Conservation (phyloP, 257 asterid genomes). For the Striga asiatica region DNA sequence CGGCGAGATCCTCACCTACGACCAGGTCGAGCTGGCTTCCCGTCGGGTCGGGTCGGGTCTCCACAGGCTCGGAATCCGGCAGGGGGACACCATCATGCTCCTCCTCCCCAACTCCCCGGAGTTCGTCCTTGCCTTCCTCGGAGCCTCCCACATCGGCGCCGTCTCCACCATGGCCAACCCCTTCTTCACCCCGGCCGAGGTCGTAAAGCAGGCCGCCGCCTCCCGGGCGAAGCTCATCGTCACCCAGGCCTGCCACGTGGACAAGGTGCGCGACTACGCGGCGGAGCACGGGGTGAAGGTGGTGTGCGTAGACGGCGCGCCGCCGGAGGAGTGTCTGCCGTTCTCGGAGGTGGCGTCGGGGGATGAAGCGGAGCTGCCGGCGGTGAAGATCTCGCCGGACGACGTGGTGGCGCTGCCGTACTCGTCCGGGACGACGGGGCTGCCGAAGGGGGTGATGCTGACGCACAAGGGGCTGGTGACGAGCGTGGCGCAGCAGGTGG, state of each 20-base stretch:
- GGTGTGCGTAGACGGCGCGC: conserved; percentile 34
- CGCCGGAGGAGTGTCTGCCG: conserved; percentile 24
- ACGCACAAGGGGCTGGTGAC: conserved; percentile 84
- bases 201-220: conserved; percentile 63
- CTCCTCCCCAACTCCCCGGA: conserved; percentile 77
- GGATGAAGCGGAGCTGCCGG: conserved; percentile 48
- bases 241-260: conserved; percentile 42
- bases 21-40: conserved; percentile 42
- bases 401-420: conserved; percentile 90
- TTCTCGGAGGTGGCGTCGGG: conserved; percentile 42
- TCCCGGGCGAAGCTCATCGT: conserved; percentile 48
- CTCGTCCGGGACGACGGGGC: conserved; percentile 92
- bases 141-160: conserved; percentile 71
- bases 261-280: conserved; percentile 43
- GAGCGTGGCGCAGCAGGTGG: conserved; percentile 87
- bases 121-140: conserved; percentile 72
- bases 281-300: conserved; percentile 29
- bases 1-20: conserved; percentile 40
- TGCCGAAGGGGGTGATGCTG: conserved; percentile 94
- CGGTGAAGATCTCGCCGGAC: conserved; percentile 42
- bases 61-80: conserved; percentile 42
- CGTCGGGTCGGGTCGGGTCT: conserved; percentile 50
- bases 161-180: conserved; percentile 84
- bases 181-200: conserved; percentile 57
- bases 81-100: conserved; percentile 72